phyloP scores from a whole-genome alignment of 2,329 filamentous ascomycete genomes.

The Beauveria medogensis region DNA sequence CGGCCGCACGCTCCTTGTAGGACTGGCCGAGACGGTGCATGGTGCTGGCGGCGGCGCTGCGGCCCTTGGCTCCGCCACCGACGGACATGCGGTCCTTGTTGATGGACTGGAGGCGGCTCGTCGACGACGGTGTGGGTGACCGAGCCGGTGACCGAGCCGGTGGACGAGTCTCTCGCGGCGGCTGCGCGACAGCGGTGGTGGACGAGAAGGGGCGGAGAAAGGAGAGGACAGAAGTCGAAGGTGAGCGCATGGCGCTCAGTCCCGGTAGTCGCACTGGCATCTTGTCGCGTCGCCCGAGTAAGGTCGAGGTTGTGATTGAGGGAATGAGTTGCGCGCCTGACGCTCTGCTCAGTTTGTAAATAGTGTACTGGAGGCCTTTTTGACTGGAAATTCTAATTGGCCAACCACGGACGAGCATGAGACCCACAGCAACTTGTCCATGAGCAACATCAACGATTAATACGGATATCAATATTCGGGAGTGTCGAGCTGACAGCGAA shows the following conservation, averaged over 20 bases:
- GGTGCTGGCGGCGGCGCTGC: background rate
- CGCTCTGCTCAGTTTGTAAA: background rate
- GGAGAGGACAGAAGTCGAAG: constrained; percentile 11
- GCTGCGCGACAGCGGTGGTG: constrained; percentile 18
- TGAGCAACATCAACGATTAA: background rate
- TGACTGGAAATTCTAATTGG: background rate
- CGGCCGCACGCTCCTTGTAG: constrained; percentile 17
- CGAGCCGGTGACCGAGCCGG: constrained; percentile 15
- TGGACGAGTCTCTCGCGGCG: constrained; percentile 20
- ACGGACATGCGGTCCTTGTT: constrained; percentile 9
- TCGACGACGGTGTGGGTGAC: constrained; percentile 17
- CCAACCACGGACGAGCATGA: background rate
- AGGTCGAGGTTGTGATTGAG: background rate
- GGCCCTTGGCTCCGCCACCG: constrained; percentile 7
- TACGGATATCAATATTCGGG: no score
- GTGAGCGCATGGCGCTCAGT: constrained; percentile 17
- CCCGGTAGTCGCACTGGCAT: constrained; percentile 35
- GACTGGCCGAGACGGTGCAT: constrained; percentile 20
- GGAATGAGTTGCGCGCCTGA: background rate
- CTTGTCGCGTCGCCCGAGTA: constrained; percentile 14
- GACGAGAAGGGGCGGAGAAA: constrained; percentile 24
- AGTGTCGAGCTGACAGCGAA: no score
- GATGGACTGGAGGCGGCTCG: constrained; percentile 12
- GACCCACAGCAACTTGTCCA: background rate
- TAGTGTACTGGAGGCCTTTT: constrained; percentile 1